Percentiles rank a stretch among this genome's conserved stretches.
Conservation (phyloP, 2,329 filamentous ascomycete genomes). For the Talaromyces pinophilus region DNA sequence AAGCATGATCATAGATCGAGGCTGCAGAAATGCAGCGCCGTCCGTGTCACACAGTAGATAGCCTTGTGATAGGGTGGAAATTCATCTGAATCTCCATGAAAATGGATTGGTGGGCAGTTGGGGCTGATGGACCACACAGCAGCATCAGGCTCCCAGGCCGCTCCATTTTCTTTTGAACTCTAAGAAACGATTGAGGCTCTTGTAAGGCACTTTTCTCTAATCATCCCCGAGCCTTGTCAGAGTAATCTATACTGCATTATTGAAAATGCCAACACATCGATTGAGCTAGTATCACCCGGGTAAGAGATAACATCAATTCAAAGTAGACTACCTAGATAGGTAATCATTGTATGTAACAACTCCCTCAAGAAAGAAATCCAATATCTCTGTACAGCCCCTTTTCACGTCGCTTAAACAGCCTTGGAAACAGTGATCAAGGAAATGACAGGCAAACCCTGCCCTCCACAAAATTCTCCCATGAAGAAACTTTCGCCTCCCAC, state of each 20-base stretch:
- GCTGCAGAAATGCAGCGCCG: background rate
- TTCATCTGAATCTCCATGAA: background rate
- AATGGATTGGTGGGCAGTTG: background rate
- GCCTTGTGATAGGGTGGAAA: background rate
- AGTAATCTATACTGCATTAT: background rate
- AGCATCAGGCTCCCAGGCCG: background rate
- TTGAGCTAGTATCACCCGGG: background rate
- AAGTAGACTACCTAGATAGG: background rate
- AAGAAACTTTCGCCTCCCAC: background rate
- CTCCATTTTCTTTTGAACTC: background rate
- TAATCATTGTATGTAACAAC: background rate
- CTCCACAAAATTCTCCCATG: background rate
- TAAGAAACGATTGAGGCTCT: background rate
- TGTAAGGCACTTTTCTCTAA: background rate
- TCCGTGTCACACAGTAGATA: background rate
- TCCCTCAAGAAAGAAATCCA: too few relatives aligned
- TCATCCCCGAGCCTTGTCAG: background rate
- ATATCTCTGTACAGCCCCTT: background rate
- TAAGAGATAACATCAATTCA: background rate
- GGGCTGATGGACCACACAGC: background rate
- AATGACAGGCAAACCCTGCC: background rate
- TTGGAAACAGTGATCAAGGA: background rate
- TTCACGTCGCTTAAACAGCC: too few relatives aligned
- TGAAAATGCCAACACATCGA: conserved; percentile 4
- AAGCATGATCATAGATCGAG: background rate